phyloP scores from a whole-genome alignment of 2,329 filamentous ascomycete genomes.

The Pseudocercospora pini-densiflorae region DNA sequence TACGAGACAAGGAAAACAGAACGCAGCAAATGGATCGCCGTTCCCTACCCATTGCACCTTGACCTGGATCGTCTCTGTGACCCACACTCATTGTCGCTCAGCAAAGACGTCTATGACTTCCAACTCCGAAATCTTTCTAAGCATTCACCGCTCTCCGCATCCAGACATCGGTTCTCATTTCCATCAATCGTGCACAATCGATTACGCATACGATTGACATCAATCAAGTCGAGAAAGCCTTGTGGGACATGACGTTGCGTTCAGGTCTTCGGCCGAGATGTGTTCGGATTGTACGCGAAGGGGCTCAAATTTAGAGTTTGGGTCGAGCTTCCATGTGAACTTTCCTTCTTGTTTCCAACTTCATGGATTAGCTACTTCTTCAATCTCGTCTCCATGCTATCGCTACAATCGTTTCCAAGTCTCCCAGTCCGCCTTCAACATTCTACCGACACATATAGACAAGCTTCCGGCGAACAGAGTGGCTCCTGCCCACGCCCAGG shows the following conservation, averaged over 20 bases:
- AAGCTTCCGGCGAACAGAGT: constrained; percentile 4
- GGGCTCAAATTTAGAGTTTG: background rate
- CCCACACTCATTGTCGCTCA: background rate
- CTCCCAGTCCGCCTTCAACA: background rate
- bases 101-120: background rate
- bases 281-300: no score
- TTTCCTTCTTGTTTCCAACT: background rate
- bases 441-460: background rate
- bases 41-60: background rate
- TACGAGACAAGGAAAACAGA: no score
- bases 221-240: no score
- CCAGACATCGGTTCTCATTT: no score
- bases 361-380: background rate
- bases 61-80: background rate
- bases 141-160: background rate
- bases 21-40: no score
- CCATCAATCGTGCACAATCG: no score
- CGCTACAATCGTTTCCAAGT: background rate
- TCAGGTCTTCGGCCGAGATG: no score
- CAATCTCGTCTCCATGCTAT: background rate
- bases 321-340: background rate
- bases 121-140: background rate
- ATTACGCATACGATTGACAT: no score
- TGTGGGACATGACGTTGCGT: no score
- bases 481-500: constrained; percentile 2